A percentile compares a stretch with the other conserved stretches of the same genome.
phyloP scores from a whole-genome alignment of 2,329 filamentous ascomycete genomes.

The Mariannaea sp. region DNA sequence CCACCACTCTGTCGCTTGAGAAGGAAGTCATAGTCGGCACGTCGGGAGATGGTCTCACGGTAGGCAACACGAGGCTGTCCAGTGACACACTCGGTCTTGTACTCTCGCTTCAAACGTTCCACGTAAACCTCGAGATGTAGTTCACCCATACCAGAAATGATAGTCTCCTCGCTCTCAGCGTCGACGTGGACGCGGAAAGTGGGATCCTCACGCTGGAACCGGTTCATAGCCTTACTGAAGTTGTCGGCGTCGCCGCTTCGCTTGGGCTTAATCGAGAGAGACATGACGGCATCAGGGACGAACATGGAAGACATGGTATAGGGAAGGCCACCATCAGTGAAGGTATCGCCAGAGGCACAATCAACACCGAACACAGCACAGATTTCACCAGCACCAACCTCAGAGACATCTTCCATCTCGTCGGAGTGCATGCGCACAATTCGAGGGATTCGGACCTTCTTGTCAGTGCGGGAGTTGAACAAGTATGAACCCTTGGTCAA shows the following conservation, averaged over 20 bases:
- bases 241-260: constrained; percentile 87
- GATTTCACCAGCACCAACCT: constrained; percentile 95
- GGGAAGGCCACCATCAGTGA: constrained; percentile 89
- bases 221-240: constrained; percentile 98
- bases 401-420: constrained; percentile 95
- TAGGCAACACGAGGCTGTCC: constrained; percentile 97
- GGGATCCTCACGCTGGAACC: constrained; percentile 97
- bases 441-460: constrained; percentile 94
- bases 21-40: constrained; percentile 86
- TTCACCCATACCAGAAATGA: constrained; percentile 98
- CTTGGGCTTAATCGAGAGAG: constrained; percentile 95
- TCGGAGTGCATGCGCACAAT: constrained; percentile 99
- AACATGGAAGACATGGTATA: constrained; percentile 99
- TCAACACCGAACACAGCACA: constrained; percentile 98
- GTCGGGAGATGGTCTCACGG: constrained; percentile 85
- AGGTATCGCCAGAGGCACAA: constrained; percentile 96
- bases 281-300: constrained; percentile 97
- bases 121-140: constrained; percentile 96
- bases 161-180: constrained; percentile 89
- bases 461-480: constrained; percentile 91
- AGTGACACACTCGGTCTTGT: constrained; percentile 94
- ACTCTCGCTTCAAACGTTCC: constrained; percentile 94
- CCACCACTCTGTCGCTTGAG: constrained; percentile 96
- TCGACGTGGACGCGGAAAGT: constrained; percentile 97
- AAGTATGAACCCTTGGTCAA: constrained; percentile 87